Base-by-base conservation (phyloP, 2,329 filamentous ascomycete genomes). In the Ceratocystis cubensis region DNA sequence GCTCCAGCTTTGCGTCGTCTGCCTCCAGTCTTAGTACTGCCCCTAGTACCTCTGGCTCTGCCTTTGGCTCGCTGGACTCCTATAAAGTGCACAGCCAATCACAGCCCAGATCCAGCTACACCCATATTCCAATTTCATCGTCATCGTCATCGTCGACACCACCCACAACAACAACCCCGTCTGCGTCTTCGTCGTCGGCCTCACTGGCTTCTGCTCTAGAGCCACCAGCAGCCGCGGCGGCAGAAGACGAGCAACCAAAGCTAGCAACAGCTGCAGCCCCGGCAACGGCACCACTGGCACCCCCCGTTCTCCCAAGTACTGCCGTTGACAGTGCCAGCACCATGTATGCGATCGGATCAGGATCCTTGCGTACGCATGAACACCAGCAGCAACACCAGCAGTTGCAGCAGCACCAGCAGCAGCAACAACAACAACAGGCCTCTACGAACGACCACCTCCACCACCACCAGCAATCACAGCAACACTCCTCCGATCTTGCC, bases 401-500 rank as follows among this genome's bases (percentile, higher is more conserved):
- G 33, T 48, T 59, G 44, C n/a, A 37, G 22, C 65, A 66, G 56
- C 25, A 66, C 17, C 56, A 53, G 10, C 45, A 20, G n/a, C 61
- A 59, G 48, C 22, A 20, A 13, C 61, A 59, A 41, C 61, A 46
- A 22, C 22, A 22, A 22, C 22, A 22, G 22, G 20, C 57, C 33
- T 13, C 56, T 20, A 62, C 50, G 25, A 22, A 46, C 48, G 57
- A 61, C 41, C n/a, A 57, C 65, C 44, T 5, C 45, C 57, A 61
- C 45, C 57, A 61, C 17, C 61, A 56, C 20, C 65, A 45, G 5
- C 66, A 64, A 61, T 44, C 59, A 22, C 61, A 56, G n/a, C 62
- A 67, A n/a, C 66, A 67, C 22, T 41, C 66, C 33, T 45, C 48
- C 25, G 44, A 64, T n/a, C 48, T 53, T 28, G 22, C 17, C 37